phyloP scores from a whole-genome alignment of 768 basidiomycete genomes.

The Boletellus ananiceps region DNA sequence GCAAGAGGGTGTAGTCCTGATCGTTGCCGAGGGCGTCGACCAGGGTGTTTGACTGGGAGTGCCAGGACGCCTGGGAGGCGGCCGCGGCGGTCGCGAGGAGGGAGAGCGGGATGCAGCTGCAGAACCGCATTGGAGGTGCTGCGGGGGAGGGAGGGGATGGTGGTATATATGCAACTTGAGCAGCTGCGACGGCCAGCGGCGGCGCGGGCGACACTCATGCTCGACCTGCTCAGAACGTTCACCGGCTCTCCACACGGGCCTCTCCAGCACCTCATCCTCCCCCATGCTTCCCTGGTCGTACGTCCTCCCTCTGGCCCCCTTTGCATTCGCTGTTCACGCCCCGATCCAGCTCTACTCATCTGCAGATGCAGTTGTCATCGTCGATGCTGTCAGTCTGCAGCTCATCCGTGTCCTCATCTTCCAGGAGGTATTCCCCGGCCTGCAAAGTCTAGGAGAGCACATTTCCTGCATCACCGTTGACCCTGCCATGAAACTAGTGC shows the following conservation, averaged over 20 bases:
- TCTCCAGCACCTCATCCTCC: constrained; percentile 55
- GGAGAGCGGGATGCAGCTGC: constrained; percentile 32
- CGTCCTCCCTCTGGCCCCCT: constrained; percentile 23
- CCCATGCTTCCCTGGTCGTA: constrained; percentile 56
- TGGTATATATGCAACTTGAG: constrained; percentile 7
- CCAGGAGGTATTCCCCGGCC: constrained; percentile 75
- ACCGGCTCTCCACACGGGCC: constrained; percentile 49
- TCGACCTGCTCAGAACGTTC: constrained; percentile 43
- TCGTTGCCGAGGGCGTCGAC: constrained; percentile 75
- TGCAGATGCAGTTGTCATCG: constrained; percentile 62
- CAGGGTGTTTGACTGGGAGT: constrained; percentile 50
- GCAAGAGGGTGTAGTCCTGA: constrained; percentile 70
- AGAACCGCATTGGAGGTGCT: constrained; percentile 29
- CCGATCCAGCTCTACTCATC: constrained; percentile 62
- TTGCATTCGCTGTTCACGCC: neutral
- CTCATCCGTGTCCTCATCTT: constrained; percentile 71
- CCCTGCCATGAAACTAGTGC: constrained; percentile 74
- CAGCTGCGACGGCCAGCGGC: constrained; percentile 1
- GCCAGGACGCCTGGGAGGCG: constrained; percentile 24
- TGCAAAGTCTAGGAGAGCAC: constrained; percentile 36
- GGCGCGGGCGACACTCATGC: constrained; percentile 31
- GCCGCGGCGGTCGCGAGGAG: constrained; percentile 24
- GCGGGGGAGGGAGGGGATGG: neutral
- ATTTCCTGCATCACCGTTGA: constrained; percentile 69
- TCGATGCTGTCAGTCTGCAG: constrained; percentile 62